These are phyloP conservation scores for Schwanniomyces sp. DNA, from an alignment of 805 yeast species.

Conservation along the genomic window DNA sequence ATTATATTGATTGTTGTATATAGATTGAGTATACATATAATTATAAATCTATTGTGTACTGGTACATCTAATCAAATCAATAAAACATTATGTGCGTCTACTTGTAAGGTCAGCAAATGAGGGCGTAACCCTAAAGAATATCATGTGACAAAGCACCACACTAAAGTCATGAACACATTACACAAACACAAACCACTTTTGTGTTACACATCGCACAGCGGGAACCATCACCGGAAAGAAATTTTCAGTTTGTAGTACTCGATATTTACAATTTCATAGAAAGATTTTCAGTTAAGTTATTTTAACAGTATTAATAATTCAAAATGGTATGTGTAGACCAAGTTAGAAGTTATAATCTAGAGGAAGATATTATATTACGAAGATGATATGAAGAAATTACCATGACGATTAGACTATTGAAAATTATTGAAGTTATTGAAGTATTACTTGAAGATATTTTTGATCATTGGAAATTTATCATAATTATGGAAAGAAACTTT, in stretches of 20 bases:
- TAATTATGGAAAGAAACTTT: background rate
- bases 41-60: background rate
- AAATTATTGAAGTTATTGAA: background rate
- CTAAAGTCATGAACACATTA: background rate
- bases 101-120: too few species aligned
- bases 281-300: constrained; percentile 1
- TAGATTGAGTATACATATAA: background rate
- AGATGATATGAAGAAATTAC: background rate
- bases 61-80: background rate
- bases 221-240: constrained; percentile 1
- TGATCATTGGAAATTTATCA: background rate
- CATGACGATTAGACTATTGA: background rate
- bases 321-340: constrained; percentile 6
- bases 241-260: background rate
- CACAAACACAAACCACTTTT: background rate
- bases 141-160: background rate
- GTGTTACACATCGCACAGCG: background rate
- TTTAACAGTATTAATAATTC: constrained; percentile 6
- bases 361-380: background rate
- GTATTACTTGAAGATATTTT: background rate
- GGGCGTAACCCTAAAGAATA: background rate
- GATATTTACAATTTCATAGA: background rate
- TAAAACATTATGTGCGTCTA: background rate
- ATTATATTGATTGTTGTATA: constrained; percentile 1
- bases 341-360: background rate